Percentiles rank a stretch among this genome's conserved stretches.
Conservation (phyloP, 805 yeast species). For the Lipomyces anomalus region DNA sequence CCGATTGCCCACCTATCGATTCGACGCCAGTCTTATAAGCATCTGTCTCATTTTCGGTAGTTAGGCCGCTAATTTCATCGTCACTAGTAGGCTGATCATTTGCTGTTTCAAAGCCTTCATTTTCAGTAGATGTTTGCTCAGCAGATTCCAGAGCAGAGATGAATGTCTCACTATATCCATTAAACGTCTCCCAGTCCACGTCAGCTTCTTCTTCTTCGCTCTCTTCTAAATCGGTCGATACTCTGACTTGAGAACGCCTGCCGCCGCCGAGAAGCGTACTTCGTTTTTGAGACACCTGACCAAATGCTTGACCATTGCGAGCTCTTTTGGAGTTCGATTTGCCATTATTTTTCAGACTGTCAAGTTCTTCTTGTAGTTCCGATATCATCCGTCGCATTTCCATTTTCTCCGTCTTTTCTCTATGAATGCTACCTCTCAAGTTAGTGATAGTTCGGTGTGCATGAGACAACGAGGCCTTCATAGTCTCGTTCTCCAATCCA, state of each 20-base stretch:
- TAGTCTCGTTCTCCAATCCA: slow-evolving; percentile 57
- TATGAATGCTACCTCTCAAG: slow-evolving; percentile 47
- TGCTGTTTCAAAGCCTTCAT: slow-evolving; percentile 24
- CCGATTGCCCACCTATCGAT: slow-evolving; percentile 24
- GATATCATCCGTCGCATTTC: slow-evolving; percentile 32
- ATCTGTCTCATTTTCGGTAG: slow-evolving; percentile 10
- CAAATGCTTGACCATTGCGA: background rate
- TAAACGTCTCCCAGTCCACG: slow-evolving; percentile 23
- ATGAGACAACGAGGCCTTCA: slow-evolving; percentile 56
- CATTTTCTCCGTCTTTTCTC: slow-evolving; percentile 40
- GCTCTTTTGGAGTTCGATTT: background rate
- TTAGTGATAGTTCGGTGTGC: slow-evolving; percentile 60
- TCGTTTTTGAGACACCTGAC: slow-evolving; percentile 1
- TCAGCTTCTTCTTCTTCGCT: slow-evolving; percentile 12
- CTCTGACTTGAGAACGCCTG: slow-evolving; percentile 11
- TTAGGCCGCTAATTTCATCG: slow-evolving; percentile 21
- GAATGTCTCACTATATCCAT: slow-evolving; percentile 24
- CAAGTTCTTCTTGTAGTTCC: slow-evolving; percentile 29
- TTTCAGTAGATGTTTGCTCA: slow-evolving; percentile 29
- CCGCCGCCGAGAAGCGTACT: slow-evolving; percentile 12
- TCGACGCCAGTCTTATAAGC: slow-evolving; percentile 29
- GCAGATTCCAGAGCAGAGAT: slow-evolving; percentile 25
- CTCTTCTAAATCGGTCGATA: slow-evolving; percentile 15
- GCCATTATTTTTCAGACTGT: slow-evolving; percentile 6
- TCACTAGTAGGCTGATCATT: slow-evolving; percentile 28